phyloP scores from a whole-genome alignment of 1,139 yeast genomes.

The Zygoascus meyerae region DNA sequence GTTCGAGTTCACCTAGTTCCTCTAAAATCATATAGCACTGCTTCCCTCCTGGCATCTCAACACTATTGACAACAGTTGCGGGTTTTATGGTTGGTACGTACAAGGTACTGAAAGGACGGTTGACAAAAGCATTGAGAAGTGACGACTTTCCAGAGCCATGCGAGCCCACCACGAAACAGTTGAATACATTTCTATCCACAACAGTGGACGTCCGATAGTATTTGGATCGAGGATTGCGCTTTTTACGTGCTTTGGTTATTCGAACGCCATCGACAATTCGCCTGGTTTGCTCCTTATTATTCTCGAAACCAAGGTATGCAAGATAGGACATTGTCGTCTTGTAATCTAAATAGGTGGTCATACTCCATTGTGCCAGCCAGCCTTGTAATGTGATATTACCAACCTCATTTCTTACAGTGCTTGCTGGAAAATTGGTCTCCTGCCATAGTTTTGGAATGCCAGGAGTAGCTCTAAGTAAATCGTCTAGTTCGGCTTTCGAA shows the following conservation, averaged over 20 bases:
- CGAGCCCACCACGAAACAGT: conserved; percentile 82
- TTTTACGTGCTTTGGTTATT: conserved; percentile 72
- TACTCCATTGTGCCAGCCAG: conserved; percentile 98
- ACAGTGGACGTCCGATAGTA: conserved; percentile 55
- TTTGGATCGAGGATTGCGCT: conserved; percentile 46
- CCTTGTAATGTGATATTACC: conserved; percentile 92
- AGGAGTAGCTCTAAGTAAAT: conserved; percentile 80
- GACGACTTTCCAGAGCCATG: conserved; percentile 81
- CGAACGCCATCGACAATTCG: conserved; percentile 57
- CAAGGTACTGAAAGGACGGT: conserved; percentile 61
- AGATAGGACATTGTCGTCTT: conserved; percentile 79
- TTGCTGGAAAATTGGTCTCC: conserved; percentile 75
- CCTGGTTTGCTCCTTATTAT: conserved; percentile 33
- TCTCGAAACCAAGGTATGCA: conserved; percentile 82
- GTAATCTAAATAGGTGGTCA: conserved; percentile 84
- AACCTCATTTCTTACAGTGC: conserved; percentile 83
- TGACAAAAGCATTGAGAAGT: conserved; percentile 71
- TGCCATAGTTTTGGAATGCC: conserved; percentile 86
- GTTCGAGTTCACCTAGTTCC: conserved; percentile 82
- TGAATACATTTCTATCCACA: conserved; percentile 81
- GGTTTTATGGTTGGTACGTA: conserved; percentile 83
- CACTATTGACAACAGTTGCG: conserved; percentile 79
- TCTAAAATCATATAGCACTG: conserved; percentile 88
- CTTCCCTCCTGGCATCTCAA: conserved; percentile 92
- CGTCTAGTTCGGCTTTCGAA: conserved; percentile 59